Evolutionary conservation across 768 basidiomycete genomes (phyloP).

Genomic region (Pilatotrama ljubarskyi): DNA sequence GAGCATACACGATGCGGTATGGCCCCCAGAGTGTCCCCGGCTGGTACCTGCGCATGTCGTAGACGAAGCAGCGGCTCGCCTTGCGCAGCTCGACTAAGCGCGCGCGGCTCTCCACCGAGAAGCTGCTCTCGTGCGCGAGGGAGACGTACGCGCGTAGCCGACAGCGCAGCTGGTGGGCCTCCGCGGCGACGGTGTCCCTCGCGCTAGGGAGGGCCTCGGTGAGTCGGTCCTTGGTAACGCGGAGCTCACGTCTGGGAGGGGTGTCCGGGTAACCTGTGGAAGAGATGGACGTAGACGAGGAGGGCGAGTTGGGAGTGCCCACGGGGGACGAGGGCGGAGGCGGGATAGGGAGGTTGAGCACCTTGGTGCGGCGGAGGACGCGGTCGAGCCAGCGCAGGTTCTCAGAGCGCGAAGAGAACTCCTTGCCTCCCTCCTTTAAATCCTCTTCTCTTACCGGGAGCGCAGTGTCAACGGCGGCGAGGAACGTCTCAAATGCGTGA

Average conservation of each 20-base stretch:
- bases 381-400: conserved; percentile 49
- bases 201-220: background rate
- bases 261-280: no score
- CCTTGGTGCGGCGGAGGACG: conserved; percentile 41
- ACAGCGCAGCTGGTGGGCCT: conserved; percentile 36
- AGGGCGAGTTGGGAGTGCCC: no score
- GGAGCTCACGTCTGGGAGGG: background rate
- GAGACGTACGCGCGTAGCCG: conserved; percentile 52
- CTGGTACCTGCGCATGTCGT: conserved; percentile 63
- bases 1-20: conserved; percentile 32
- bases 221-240: background rate
- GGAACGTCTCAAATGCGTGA: conserved; percentile 41
- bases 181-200: background rate
- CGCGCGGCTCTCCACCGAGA: conserved; percentile 26
- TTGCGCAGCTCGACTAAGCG: conserved; percentile 40
- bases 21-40: conserved; percentile 60
- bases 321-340: background rate
- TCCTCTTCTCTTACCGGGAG: conserved; percentile 11
- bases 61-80: conserved; percentile 57
- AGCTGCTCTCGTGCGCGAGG: conserved; percentile 40
- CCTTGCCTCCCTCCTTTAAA: conserved; percentile 10
- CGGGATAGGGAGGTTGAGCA: conserved; percentile 1
- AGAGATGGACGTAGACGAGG: background rate
- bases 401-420: conserved; percentile 32
- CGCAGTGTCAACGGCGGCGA: conserved; percentile 30